Evolutionary conservation across 2,329 filamentous ascomycete species (phyloP), one percentile per base, ranked within the genome.

Genomic region (Xylariaceae sp.): DNA sequence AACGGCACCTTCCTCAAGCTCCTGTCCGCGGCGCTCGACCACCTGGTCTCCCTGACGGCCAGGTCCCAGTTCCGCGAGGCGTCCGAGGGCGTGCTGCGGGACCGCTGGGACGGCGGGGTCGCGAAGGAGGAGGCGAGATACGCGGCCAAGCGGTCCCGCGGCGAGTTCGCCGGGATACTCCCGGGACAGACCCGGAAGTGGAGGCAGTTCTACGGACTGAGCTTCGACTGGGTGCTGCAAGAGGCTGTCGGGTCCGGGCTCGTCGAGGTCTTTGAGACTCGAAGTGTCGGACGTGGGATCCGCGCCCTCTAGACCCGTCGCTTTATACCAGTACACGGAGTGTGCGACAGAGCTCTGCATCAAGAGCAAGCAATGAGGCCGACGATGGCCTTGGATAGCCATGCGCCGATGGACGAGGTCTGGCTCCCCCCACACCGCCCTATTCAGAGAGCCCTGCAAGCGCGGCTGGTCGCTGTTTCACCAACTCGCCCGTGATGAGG

Each of bases 231-330:
- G 79, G 66, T 83, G 12, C 53, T 88, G 26, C 77, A 72, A 25
- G 81, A 87, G 55, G 82, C 80, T 27, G 66, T 84, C 16, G 83
- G 82, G 0, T 66, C 77, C 18, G 83, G 83, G 2, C 51, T 80
- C 12, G 70, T 87, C 4, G 83, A 89, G 57, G 60, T 84, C 11
- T 89, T 89, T 54, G 75, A 85, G 50, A 88, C 83, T 10, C 68
- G 78, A 11, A 82, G 75, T 47, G 80, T 87, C n/a, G 83, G 83
- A 2, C 66, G 72, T 39, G 83, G 75, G 9, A 70, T 85, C 37
- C 66, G 76, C 44, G 57, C 58, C 32, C 35, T 68, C 36, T 12
- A n/a, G n/a, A n/a, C n/a, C n/a, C n/a, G n/a, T n/a, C n/a, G n/a
- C n/a, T n/a, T n/a, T n/a, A n/a, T n/a, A n/a, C n/a, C n/a, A n/a